phyloP scores from a whole-genome alignment of 1,284 basidiomycete genomes.

The Pholiota adiposa region DNA sequence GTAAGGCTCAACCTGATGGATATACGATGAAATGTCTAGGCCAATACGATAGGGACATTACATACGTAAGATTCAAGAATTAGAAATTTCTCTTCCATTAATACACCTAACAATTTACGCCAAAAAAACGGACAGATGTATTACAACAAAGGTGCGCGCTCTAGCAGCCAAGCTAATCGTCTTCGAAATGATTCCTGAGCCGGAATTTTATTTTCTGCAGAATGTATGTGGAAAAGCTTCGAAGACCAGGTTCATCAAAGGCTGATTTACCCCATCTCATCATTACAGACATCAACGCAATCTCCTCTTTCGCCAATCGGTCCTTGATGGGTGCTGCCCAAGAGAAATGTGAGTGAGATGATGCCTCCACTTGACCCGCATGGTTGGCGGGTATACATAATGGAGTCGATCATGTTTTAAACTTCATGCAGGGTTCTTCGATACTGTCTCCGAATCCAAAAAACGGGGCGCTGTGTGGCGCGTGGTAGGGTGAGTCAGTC shows the following conservation, averaged over 20 bases:
- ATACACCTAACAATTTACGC: not conserved
- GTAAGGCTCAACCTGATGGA: not conserved
- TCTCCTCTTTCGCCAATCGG: slow-evolving; percentile 49
- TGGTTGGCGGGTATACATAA: not conserved
- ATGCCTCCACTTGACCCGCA: not conserved
- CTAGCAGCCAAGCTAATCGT: not conserved
- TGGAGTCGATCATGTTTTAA: slow-evolving; percentile 1
- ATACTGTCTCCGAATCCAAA: slow-evolving; percentile 52
- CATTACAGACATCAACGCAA: slow-evolving; percentile 43
- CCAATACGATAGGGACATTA: slow-evolving; percentile 68
- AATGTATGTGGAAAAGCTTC: slow-evolving; percentile 30
- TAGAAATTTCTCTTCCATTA: not conserved
- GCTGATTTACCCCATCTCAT: not conserved
- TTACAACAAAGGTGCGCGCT: slow-evolving; percentile 54
- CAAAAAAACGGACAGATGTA: slow-evolving; percentile 40
- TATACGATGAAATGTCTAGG: slow-evolving; percentile 33
- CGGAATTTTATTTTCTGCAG: slow-evolving; percentile 16
- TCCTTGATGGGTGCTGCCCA: slow-evolving; percentile 63
- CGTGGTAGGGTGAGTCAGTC: slow-evolving; percentile 47
- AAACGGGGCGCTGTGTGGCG: slow-evolving; percentile 60
- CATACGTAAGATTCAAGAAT: slow-evolving; percentile 44
- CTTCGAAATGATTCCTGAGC: not conserved
- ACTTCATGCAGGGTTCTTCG: slow-evolving; percentile 50
- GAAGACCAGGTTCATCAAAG: not conserved
- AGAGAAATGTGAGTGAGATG: slow-evolving; percentile 49